These are phyloP conservation scores for Balansia obtecta DNA, from an alignment of 2,329 filamentous ascomycete genomes.

Conservation along the genomic window DNA sequence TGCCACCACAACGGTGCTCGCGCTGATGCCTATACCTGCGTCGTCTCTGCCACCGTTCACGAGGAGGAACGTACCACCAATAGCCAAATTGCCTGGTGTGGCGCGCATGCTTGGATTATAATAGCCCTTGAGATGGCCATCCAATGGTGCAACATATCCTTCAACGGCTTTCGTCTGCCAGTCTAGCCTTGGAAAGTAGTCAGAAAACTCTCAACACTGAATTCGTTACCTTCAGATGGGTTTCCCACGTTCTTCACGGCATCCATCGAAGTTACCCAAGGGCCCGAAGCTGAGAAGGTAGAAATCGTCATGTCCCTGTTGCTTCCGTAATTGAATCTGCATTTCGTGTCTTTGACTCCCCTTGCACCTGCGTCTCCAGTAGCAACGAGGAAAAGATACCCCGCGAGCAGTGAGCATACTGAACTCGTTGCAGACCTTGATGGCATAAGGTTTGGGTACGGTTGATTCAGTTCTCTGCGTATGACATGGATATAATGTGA, in stretches of 20 bases:
- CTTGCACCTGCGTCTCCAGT: slow-evolving; percentile 39
- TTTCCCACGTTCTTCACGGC: slow-evolving; percentile 32
- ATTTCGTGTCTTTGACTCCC: slow-evolving; percentile 34
- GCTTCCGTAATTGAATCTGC: slow-evolving; percentile 45
- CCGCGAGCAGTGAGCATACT: slow-evolving; percentile 41
- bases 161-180: slow-evolving; percentile 33
- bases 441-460: slow-evolving; percentile 38
- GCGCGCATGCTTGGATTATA: slow-evolving; percentile 35
- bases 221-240: slow-evolving; percentile 29
- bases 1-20: slow-evolving; percentile 41
- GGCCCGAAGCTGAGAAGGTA: slow-evolving; percentile 54
- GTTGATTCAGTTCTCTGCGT: slow-evolving; percentile 46
- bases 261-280: slow-evolving; percentile 55
- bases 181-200: slow-evolving; percentile 30
- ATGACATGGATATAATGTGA: slow-evolving; percentile 44
- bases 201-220: slow-evolving; percentile 39
- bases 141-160: slow-evolving; percentile 27
- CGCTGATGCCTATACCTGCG: slow-evolving; percentile 32
- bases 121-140: slow-evolving; percentile 28
- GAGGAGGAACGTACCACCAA: slow-evolving; percentile 44
- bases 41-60: slow-evolving; percentile 16
- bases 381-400: slow-evolving; percentile 36
- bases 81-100: slow-evolving; percentile 38
- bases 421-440: slow-evolving; percentile 39
- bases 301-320: slow-evolving; percentile 43